A percentile compares a stretch with the other conserved stretches of the same genome.
These are phyloP conservation scores for Colletotrichum zoysiae DNA, from an alignment of 2,329 filamentous ascomycete genomes.

Conservation along the genomic window DNA sequence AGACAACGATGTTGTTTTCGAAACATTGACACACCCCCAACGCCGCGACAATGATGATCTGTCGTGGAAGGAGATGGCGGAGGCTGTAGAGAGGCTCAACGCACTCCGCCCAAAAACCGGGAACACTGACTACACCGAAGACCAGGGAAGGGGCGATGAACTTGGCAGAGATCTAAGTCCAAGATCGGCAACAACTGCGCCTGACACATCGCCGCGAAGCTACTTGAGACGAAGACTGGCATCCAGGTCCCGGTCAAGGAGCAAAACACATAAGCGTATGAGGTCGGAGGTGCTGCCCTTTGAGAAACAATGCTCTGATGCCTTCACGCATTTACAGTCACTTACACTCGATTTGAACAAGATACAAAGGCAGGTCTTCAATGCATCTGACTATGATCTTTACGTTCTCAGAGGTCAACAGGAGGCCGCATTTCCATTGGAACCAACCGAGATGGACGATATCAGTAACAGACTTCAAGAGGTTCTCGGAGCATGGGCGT, in stretches of 20 bases:
- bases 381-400: slow-evolving; percentile 16
- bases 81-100: slow-evolving; percentile 26
- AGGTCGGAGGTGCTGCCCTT: slow-evolving; percentile 30
- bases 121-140: background rate
- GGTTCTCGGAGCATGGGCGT: slow-evolving; percentile 27
- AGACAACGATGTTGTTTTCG: background rate
- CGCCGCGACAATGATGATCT: slow-evolving; percentile 3
- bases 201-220: slow-evolving; percentile 9
- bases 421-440: slow-evolving; percentile 24
- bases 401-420: slow-evolving; percentile 25
- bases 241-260: slow-evolving; percentile 19
- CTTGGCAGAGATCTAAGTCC: slow-evolving; percentile 6
- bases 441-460: slow-evolving; percentile 16
- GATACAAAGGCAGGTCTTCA: background rate
- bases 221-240: slow-evolving; percentile 21
- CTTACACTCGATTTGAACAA: slow-evolving; percentile 16
- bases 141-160: background rate
- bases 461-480: slow-evolving; percentile 31
- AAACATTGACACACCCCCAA: background rate
- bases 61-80: slow-evolving; percentile 5
- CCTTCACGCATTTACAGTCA: background rate
- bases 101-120: slow-evolving; percentile 14
- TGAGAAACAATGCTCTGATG: background rate
- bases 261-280: slow-evolving; percentile 30
- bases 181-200: slow-evolving; percentile 1